Conservation (phyloP, 768 basidiomycete genomes). For the Kwoniella mangroviensis region DNA sequence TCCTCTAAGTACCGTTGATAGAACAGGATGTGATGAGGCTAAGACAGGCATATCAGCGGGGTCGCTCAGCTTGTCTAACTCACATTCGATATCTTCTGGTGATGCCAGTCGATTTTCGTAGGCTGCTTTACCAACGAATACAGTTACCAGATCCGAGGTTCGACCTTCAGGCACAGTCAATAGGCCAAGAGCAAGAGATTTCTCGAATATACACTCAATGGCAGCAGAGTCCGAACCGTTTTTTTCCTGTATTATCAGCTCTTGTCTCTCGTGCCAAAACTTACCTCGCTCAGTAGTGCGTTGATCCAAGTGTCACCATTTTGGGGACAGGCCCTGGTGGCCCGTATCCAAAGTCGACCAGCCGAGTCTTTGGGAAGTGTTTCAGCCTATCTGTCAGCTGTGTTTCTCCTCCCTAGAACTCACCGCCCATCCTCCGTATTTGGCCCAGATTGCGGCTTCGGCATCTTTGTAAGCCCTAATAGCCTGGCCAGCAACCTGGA, state of each 20-base stretch:
- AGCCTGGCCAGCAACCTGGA: constrained; percentile 11
- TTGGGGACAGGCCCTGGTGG: constrained; percentile 49
- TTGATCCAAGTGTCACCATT: constrained; percentile 41
- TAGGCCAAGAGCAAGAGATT: constrained; percentile 35
- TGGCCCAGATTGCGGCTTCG: constrained; percentile 47
- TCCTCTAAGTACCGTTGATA: constrained; percentile 35
- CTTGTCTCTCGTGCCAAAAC: not conserved
- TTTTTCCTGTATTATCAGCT: constrained; percentile 32
- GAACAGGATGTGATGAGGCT: constrained; percentile 31
- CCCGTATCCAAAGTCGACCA: constrained; percentile 21
- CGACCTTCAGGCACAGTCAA: constrained; percentile 25
- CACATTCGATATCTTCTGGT: constrained; percentile 18
- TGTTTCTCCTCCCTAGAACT: constrained; percentile 11
- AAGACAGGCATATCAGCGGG: not conserved
- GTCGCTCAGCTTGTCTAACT: not conserved
- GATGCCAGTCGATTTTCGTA: constrained; percentile 25
- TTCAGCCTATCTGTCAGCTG: constrained; percentile 17
- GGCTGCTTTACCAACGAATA: constrained; percentile 36
- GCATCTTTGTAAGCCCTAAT: constrained; percentile 39
- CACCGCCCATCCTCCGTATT: constrained; percentile 44
- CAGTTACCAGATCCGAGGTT: constrained; percentile 25
- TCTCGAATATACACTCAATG: constrained; percentile 24
- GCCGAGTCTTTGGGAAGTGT: constrained; percentile 12
- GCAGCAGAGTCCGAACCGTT: constrained; percentile 15
- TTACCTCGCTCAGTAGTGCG: constrained; percentile 33